Base-by-base conservation (phyloP, 306 rosid species). In the Trichosanthes cucumerina region DNA sequence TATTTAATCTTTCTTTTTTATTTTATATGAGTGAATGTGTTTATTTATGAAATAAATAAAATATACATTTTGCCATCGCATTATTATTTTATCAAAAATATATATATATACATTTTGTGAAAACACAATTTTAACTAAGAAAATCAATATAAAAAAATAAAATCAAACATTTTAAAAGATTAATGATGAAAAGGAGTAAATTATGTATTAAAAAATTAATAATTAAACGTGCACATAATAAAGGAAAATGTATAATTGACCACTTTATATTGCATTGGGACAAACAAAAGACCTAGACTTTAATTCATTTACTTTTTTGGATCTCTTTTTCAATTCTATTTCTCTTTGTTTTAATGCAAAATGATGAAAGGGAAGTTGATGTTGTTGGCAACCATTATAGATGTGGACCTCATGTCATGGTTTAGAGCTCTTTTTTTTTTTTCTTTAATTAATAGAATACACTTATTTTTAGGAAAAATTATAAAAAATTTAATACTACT, bases 331-430 rank as follows among this genome's bases (percentile, higher is more conserved):
- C 15, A 19, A 39, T n/a, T 63, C 23, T 31, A 2, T 33, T 63
- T 56, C 16, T 36, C 1, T 68, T 39, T 38, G n/a, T 18, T 39
- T 68, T 66, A 66, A 66, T n/a, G 74, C 74, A 66, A 68, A 68
- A 13, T 24, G 11, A 19, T 66, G 52, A 19, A 66, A 66, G 28
- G 74, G 23, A 43, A 31, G 15, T 66, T 66, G 73, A 31, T 63
- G 70, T 39, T 1, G 34, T n/a, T 23, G 76, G 6, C 56, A 24
- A 46, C 76, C 76, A 70, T 24, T 21, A 71, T 71, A 43, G 76
- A 12, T 44, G 76, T 71, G 54, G 76, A 44, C 57, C 57, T 70
- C 76, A 71, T 71, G 76, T 39, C 49, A 68, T n/a, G 33, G 43
- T 65, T 36, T 65, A 19, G 12, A 36, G 26, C 64, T 57, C 13